A percentile compares a stretch with the other conserved stretches of the same genome.
phyloP scores from a whole-genome alignment of 495 filamentous ascomycete genomes.

The Amphirosellinia nigrospora region DNA sequence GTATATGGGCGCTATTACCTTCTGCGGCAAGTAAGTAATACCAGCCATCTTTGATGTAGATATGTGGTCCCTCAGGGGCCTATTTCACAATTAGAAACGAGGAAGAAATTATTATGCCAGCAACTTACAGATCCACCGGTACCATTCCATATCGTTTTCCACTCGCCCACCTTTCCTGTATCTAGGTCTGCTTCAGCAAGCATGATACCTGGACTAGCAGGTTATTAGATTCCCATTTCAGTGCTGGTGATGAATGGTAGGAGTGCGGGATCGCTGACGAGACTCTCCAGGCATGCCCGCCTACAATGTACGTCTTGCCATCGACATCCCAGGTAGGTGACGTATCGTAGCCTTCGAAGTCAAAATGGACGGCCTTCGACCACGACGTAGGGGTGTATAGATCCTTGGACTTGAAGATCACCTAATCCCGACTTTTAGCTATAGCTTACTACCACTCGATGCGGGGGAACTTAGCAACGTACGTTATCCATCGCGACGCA shows the following conservation, averaged over 20 bases:
- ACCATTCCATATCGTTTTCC: slow-evolving; percentile 50
- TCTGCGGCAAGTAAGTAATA: slow-evolving; percentile 72
- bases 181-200: slow-evolving; percentile 47
- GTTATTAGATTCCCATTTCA: neutral
- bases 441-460: neutral
- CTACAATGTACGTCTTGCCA: slow-evolving; percentile 55
- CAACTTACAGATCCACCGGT: slow-evolving; percentile 45
- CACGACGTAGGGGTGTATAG: slow-evolving; percentile 43
- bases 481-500: slow-evolving; percentile 50
- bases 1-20: slow-evolving; percentile 42
- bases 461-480: neutral
- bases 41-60: slow-evolving; percentile 65
- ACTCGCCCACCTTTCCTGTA: slow-evolving; percentile 44
- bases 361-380: slow-evolving; percentile 49
- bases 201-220: slow-evolving; percentile 44
- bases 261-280: slow-evolving; percentile 35
- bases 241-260: too few species aligned
- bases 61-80: slow-evolving; percentile 69
- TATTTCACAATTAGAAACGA: slow-evolving; percentile 26
- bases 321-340: slow-evolving; percentile 59
- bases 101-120: neutral
- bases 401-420: slow-evolving; percentile 49
- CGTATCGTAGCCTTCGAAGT: slow-evolving; percentile 50
- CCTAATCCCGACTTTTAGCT: slow-evolving; percentile 26
- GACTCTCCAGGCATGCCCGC: slow-evolving; percentile 50